Base-by-base conservation (phyloP, 129 eudicot species). In the Sambucus nigra region DNA sequence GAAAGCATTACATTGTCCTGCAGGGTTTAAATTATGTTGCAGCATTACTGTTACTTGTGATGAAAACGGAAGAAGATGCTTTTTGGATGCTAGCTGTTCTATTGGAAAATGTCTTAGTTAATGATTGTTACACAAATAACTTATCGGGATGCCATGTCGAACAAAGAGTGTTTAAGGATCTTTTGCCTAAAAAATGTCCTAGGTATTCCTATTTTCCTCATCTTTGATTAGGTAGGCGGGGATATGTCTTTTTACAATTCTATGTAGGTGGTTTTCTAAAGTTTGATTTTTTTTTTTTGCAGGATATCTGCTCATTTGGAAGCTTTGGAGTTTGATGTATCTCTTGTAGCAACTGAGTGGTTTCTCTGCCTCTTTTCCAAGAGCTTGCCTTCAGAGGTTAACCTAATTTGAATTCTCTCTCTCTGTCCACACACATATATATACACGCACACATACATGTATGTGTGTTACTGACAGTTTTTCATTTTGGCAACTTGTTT, bases 11-110 rank as follows among this genome's bases (percentile, higher is more conserved):
- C 1, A 28, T 10, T 72, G 47, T 39, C 45, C 15, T 69, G 68
- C 86, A 89, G 97, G 97, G 97, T 54, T 71, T 89, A 62, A 89
- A 89, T 69, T 89, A 89, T 72, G 97, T 89, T 27, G 97, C 86
- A 29, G 97, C 97, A 20, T 69, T 89, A 52, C 56, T 89, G 73
- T 71, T 89, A 69, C 93, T 89, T 14, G 97, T 89, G 66, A 78
- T 89, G 93, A 84, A 89, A 77, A 89, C 95, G 11, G 97, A 89
- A 69, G 97, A 89, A 85, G 97, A 89, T 44, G 97, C 94, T 2
- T 89, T 89, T 64, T 89, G 97, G 97, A 89, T 89, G 97, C 71
- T 89, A 53, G 95, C 97, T 20, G 86, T 84, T 54, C 97, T 89
- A 39, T 61, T 89, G 65, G 97, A 89, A 77, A 69, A 89, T 51